A percentile compares a stretch with the other conserved stretches of the same genome.
Conservation (phyloP, 2,329 filamentous ascomycete species). For the Mycocentrospora acerina region DNA sequence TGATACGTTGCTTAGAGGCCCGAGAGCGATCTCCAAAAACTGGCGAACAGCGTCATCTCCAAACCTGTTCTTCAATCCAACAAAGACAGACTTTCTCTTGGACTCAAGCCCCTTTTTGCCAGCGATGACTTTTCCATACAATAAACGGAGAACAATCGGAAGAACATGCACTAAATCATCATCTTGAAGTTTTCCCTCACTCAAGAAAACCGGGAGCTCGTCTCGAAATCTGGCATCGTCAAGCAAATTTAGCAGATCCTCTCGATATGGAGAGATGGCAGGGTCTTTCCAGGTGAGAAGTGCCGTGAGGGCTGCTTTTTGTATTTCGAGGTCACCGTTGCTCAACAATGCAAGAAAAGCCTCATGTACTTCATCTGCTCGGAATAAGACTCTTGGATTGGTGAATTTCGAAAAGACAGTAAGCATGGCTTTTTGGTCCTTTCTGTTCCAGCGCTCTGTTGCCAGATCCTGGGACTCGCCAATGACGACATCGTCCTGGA, state of each 20-base stretch:
- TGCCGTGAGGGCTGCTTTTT: constrained; percentile 80
- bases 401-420: constrained; percentile 79
- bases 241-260: constrained; percentile 81
- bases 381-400: constrained; percentile 84
- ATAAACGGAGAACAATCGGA: constrained; percentile 79
- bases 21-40: constrained; percentile 82
- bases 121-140: constrained; percentile 88
- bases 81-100: constrained; percentile 71
- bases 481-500: neutral
- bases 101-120: constrained; percentile 80
- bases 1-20: constrained; percentile 63
- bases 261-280: constrained; percentile 74
- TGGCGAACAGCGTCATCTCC: constrained; percentile 71
- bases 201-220: constrained; percentile 86
- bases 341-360: constrained; percentile 74
- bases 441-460: constrained; percentile 62
- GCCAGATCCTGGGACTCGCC: constrained; percentile 16
- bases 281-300: constrained; percentile 87
- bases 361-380: constrained; percentile 71
- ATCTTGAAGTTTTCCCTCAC: constrained; percentile 65
- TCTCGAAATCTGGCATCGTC: constrained; percentile 93
- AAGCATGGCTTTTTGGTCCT: constrained; percentile 82
- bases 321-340: constrained; percentile 88
- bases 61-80: constrained; percentile 73
- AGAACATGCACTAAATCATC: constrained; percentile 74